These are phyloP conservation scores for Talaromyces trachyspermus DNA, from an alignment of 495 filamentous ascomycete species.

Conservation along the genomic window DNA sequence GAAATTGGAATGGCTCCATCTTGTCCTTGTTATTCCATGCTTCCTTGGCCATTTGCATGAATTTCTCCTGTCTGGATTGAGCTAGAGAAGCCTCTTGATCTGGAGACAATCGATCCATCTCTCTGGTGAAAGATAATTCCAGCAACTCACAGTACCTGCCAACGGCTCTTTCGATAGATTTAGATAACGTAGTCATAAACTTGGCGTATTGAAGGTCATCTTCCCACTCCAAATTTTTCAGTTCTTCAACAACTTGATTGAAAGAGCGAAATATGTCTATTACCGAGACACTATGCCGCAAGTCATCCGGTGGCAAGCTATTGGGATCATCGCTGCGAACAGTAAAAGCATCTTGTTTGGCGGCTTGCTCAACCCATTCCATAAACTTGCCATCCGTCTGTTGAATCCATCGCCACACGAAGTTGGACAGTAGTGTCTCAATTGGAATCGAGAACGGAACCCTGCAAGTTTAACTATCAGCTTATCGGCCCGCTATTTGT, in stretches of 20 bases:
- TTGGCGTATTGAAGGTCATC: conserved; percentile 89
- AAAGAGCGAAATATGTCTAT: conserved; percentile 93
- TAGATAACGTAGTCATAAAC: conserved; percentile 94
- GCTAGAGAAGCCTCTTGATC: conserved; percentile 72
- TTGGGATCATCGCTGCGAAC: conserved; percentile 54
- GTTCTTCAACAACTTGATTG: conserved; percentile 79
- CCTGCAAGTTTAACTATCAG: conserved; percentile 19
- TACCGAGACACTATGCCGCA: conserved; percentile 85
- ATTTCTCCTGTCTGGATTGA: conserved; percentile 84
- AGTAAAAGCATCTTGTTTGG: conserved; percentile 78
- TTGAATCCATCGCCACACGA: conserved; percentile 92
- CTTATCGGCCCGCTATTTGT: too few species aligned
- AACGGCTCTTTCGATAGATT: conserved; percentile 75
- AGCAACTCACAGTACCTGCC: conserved; percentile 86
- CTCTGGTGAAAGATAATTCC: conserved; percentile 76
- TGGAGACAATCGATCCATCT: conserved; percentile 86
- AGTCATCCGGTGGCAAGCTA: conserved; percentile 63
- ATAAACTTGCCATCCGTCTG: conserved; percentile 70
- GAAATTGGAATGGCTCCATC: conserved; percentile 96
- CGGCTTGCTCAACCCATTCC: conserved; percentile 81
- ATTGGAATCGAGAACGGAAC: conserved; percentile 72
- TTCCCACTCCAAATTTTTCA: conserved; percentile 82
- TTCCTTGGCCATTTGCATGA: conserved; percentile 86
- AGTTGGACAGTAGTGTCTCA: conserved; percentile 76
- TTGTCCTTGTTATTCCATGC: conserved; percentile 92